Evolutionary conservation across 2,329 filamentous ascomycete genomes (phyloP).

Genomic region (Fusarium algeriense): DNA sequence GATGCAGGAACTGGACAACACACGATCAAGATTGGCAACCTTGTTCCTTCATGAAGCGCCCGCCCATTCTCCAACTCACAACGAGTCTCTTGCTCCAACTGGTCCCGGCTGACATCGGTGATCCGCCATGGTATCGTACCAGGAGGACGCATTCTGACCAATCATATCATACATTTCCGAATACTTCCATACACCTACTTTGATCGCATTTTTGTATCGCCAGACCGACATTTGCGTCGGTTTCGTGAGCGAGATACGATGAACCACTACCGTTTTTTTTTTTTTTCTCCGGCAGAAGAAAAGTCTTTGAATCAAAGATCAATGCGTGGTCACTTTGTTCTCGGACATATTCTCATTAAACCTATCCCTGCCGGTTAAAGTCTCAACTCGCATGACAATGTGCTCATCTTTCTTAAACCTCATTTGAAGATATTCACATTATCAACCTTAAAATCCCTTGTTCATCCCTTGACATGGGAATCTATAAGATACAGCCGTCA

Average conservation of each 20-base stretch:
- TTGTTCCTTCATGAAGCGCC: conserved; percentile 35
- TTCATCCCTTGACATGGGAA: conserved; percentile 35
- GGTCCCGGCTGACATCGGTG: conserved; percentile 44
- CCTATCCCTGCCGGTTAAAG: conserved; percentile 12
- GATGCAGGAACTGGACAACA: conserved; percentile 46
- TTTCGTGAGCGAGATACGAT: conserved; percentile 15
- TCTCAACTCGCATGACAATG: conserved; percentile 15
- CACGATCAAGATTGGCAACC: conserved; percentile 43
- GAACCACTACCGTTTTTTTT: conserved; percentile 17
- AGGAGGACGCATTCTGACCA: conserved; percentile 27
- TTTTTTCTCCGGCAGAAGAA: conserved; percentile 16
- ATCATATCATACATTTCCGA: conserved; percentile 36
- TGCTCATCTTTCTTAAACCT: conserved; percentile 4
- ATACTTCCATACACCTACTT: conserved; percentile 37
- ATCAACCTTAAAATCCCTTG: conserved; percentile 20
- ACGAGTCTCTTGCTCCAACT: conserved; percentile 30
- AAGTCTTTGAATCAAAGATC: conserved; percentile 5
- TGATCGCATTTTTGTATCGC: conserved; percentile 30
- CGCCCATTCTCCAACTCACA: conserved; percentile 34
- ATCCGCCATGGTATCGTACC: conserved; percentile 43
- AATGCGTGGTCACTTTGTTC: conserved; percentile 4
- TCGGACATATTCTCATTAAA: conserved; percentile 19
- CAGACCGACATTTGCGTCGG: conserved; percentile 45
- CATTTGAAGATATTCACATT: conserved; percentile 17
- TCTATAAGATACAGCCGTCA: conserved; percentile 40